Evolutionary conservation across 805 yeast genomes (phyloP), one percentile per base, ranked within the genome.

Genomic region (Lipomyces orientalis): DNA sequence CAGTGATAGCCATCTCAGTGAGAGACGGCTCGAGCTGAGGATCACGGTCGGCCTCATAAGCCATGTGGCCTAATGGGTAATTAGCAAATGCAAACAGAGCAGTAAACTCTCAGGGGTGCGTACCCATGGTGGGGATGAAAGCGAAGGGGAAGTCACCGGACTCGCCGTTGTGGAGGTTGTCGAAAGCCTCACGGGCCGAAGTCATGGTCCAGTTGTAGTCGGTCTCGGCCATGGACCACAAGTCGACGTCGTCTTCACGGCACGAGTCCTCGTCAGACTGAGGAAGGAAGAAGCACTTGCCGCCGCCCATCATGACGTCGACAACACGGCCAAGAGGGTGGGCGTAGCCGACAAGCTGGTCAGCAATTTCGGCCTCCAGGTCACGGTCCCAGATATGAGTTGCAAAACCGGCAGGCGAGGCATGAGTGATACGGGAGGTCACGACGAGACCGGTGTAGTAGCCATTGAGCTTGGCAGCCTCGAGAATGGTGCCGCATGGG

Each of bases 391-490:
- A 88, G 14, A 84, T 95, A 77, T 93, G 98, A 1, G 97, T 74
- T 54, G 91, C 87, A 77, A 92, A 93, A 0, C 93, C 87, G 12
- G 97, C 97, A 0, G 98, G 98, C 0, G 98, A 93, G 16, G 98
- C 98, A 76, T 93, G 98, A 8, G 97, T 91, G 71, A 93, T 86
- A 70, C 96, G 85, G 0, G 98, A 93, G 34, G 97, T 93, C 35
- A 93, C 97, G 33, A 93, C 98, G 60, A 93, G 81, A 0, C 98
- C 98, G 0, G 98, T 93, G 73, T 82, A 78, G 78, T 88, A 91
- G 0, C 97, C 97, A 66, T 85, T 82, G 64, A 89, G 80, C 72
- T 93, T 93, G 74, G 94, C 88, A 0, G 96, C 97, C 79, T 93
- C 98, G 71, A 93, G 81, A 54, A 93, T 79, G 1, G 97, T 91